A percentile compares a stretch with the other conserved stretches of the same genome.
Evolutionary conservation across 495 filamentous ascomycete species (phyloP).

Genomic region (Elasticomyces elasticus): DNA sequence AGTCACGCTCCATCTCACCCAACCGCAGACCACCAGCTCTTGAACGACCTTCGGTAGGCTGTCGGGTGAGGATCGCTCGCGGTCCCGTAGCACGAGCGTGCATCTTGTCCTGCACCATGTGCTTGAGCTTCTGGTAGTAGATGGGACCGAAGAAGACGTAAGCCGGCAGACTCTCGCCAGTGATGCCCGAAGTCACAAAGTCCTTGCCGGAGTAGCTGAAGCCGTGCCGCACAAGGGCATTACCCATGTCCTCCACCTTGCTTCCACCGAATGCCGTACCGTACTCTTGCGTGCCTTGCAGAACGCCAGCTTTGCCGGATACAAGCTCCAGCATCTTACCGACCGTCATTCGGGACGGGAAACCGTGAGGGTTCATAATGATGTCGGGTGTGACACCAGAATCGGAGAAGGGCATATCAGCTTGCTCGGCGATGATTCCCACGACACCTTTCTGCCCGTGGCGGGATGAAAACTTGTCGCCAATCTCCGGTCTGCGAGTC

Average conservation of each 20-base stretch:
- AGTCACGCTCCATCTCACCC: conserved; percentile 98
- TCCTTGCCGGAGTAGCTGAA: conserved; percentile 96
- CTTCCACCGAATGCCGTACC: conserved; percentile 93
- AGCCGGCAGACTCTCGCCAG: conserved; percentile 81
- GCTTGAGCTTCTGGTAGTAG: conserved; percentile 99
- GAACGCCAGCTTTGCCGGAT: conserved; percentile 83
- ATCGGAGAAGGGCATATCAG: conserved; percentile 95
- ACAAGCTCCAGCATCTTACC: conserved; percentile 95
- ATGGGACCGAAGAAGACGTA: conserved; percentile 99
- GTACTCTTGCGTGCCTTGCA: conserved; percentile 72
- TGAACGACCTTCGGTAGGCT: conserved; percentile 92
- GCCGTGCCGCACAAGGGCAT: conserved; percentile 71
- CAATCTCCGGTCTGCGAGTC: conserved; percentile 84
- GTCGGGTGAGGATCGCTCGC: conserved; percentile 80
- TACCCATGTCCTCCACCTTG: conserved; percentile 82
- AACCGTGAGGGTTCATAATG: conserved; percentile 99
- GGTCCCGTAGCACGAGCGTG: conserved; percentile 87
- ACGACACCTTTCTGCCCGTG: conserved; percentile 59
- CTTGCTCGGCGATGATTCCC: conserved; percentile 88
- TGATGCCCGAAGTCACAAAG: conserved; percentile 89
- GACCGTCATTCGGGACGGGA: conserved; percentile 98
- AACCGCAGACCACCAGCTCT: conserved; percentile 85
- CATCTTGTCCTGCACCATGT: conserved; percentile 99
- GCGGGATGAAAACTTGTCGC: conserved; percentile 40
- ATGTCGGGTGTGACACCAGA: conserved; percentile 85